Conservation (phyloP, 1,284 basidiomycete genomes). For the Ceratobasidium sp. region DNA sequence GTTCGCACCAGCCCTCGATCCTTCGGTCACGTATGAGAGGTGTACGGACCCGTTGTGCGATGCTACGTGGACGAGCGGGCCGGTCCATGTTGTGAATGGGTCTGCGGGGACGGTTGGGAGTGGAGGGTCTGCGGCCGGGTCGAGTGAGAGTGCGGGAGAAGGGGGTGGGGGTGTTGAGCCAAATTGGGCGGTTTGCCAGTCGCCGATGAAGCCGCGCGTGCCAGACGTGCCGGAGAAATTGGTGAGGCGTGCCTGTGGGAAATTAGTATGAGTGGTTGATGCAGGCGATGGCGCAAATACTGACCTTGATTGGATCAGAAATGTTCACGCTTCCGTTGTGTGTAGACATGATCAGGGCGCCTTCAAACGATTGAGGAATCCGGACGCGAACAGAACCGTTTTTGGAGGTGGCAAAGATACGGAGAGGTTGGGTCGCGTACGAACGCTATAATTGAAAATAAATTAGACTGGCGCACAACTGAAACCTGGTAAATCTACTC, state of each 20-base stretch:
- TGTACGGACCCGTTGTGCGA: slow-evolving; percentile 30
- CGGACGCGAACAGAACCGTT: slow-evolving; percentile 35
- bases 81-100: slow-evolving; percentile 29
- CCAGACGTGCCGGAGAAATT: slow-evolving; percentile 17
- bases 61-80: slow-evolving; percentile 27
- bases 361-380: slow-evolving; percentile 36
- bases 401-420: slow-evolving; percentile 27
- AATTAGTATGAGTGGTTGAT: neutral
- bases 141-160: neutral
- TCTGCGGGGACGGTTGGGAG: slow-evolving; percentile 12
- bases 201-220: slow-evolving; percentile 38
- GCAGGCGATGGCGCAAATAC: neutral
- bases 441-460: neutral
- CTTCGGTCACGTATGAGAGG: slow-evolving; percentile 18
- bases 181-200: slow-evolving; percentile 34
- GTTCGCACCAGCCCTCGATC: neutral
- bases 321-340: slow-evolving; percentile 29
- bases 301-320: slow-evolving; percentile 29
- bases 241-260: slow-evolving; percentile 21
- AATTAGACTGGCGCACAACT: neutral
- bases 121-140: slow-evolving; percentile 31
- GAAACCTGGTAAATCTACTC: neutral
- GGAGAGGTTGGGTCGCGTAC: slow-evolving; percentile 25
- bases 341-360: slow-evolving; percentile 8
- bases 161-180: slow-evolving; percentile 1